Percentiles rank a stretch among this genome's conserved stretches.
These are phyloP conservation scores for Apiotrichum mycotoxinovorans DNA, from an alignment of 1,284 basidiomycete genomes.

Conservation along the genomic window DNA sequence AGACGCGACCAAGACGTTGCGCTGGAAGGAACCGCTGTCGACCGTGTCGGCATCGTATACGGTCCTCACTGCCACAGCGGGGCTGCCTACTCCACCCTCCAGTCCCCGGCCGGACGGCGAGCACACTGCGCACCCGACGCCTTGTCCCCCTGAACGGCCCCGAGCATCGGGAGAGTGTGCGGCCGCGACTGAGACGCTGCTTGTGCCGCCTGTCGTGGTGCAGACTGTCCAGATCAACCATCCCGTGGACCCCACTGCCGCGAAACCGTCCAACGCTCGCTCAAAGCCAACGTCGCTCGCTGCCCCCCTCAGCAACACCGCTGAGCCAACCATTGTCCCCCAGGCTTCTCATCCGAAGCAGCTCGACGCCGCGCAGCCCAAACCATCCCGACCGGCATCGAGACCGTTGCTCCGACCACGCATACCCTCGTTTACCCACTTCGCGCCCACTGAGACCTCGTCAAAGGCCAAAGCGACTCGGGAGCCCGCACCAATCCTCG, in stretches of 20 bases:
- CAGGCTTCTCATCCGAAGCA: too few relatives aligned
- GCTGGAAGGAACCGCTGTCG: constrained; percentile 3
- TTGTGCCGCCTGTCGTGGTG: background rate
- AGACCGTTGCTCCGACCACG: background rate
- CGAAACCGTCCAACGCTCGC: too few relatives aligned
- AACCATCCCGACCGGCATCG: too few relatives aligned
- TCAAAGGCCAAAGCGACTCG: background rate
- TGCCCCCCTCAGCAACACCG: too few relatives aligned
- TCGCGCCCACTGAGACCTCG: too few relatives aligned
- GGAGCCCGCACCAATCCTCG: constrained; percentile 10
- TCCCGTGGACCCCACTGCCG: too few relatives aligned
- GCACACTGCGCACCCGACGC: background rate
- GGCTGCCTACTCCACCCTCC: constrained; percentile 10
- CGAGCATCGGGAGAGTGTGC: background rate
- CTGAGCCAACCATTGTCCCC: too few relatives aligned
- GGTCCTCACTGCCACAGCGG: background rate
- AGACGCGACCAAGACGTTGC: background rate
- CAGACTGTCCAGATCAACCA: background rate
- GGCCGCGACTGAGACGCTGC: background rate
- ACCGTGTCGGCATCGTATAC: background rate
- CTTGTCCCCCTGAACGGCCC: too few relatives aligned
- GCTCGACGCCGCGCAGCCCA: too few relatives aligned
- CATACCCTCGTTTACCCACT: background rate
- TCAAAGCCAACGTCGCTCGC: too few relatives aligned
- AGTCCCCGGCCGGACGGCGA: background rate